Base-by-base conservation (phyloP, 345 rosid genomes). In the Lenwebbia sp. region DNA sequence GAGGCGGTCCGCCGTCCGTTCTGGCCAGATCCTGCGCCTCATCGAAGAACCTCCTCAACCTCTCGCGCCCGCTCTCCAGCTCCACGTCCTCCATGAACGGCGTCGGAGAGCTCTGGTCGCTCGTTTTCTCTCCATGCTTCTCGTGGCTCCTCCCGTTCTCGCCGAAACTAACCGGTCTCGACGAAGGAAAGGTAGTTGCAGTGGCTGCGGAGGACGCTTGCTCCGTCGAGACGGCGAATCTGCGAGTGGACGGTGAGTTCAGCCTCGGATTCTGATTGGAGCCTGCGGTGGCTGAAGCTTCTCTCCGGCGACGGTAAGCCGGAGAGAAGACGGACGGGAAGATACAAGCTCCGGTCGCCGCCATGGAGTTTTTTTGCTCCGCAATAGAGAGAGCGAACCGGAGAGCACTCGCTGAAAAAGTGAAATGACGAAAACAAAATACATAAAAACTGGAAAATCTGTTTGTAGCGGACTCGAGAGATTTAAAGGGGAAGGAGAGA, bases 1-100 rank as follows among this genome's bases (percentile, higher is more conserved):
- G 93, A 57, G 94, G 92, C 62, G 94, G 94, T 51, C 96, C 93
- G 2, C 92, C 92, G 84, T 89, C 92, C 22, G 94, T 88, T 85
- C 90, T 84, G 84, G 86, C 88, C 88, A 93, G 88, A 65, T 90
- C 92, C 85, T 84, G 86, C 47, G 92, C 88, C 82, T 89, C 92
- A 85, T 90, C 90, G 23, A 95, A 91, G 87, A 90, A 95, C 75
- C 92, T 92, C 87, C 86, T 83, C 88, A 92, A 86, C 58, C 74
- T 84, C 85, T 89, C 83, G 84, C 78, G 54, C 21, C 50, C 87
- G 84, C 84, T 37, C 83, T 41, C n/a, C 83, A 25, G 54, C 47
- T 47, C 40, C 54, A 37, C 53, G 76, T 87, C 86, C 87, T 56
- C 74, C 89, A 82, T 85, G 82, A 82, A 85, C 85, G 65, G 89